Conservation (phyloP, 495 filamentous ascomycete genomes). For the Bryoglossum gracile region DNA sequence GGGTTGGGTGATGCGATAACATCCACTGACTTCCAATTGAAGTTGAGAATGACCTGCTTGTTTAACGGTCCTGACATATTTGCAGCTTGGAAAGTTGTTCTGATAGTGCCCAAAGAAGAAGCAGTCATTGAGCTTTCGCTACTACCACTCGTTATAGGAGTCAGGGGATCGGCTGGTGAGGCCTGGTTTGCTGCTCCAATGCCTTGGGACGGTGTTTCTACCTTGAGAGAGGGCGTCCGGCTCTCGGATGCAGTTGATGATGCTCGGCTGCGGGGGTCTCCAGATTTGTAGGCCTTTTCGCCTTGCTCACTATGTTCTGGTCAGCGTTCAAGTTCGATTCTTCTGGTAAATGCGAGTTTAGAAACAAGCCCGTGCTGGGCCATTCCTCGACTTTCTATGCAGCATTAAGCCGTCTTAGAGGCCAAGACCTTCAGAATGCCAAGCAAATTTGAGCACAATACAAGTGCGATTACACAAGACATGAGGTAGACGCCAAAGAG, state of each 20-base stretch:
- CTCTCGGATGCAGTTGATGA: conserved; percentile 22
- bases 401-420: too few species aligned
- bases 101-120: conserved; percentile 10
- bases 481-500: too few species aligned
- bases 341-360: background rate
- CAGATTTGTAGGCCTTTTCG: conserved; percentile 18
- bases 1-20: too few species aligned
- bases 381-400: too few species aligned
- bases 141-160: conserved; percentile 15
- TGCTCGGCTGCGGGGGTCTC: conserved; percentile 18
- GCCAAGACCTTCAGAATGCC: too few species aligned
- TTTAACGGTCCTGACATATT: too few species aligned
- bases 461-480: too few species aligned
- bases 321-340: background rate
- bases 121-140: conserved; percentile 17
- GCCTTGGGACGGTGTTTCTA: conserved; percentile 11
- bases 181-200: background rate
- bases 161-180: conserved; percentile 10
- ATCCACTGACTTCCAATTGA: too few species aligned
- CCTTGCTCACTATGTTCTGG: conserved; percentile 21
- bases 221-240: conserved; percentile 11
- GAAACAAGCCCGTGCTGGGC: too few species aligned
- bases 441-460: too few species aligned
- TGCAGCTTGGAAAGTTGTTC: conserved; percentile 5
- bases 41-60: too few species aligned